Evolutionary conservation across 2,329 filamentous ascomycete species (phyloP), one percentile per base, ranked within the genome.

Genomic region (Grosmannia clavigera): DNA sequence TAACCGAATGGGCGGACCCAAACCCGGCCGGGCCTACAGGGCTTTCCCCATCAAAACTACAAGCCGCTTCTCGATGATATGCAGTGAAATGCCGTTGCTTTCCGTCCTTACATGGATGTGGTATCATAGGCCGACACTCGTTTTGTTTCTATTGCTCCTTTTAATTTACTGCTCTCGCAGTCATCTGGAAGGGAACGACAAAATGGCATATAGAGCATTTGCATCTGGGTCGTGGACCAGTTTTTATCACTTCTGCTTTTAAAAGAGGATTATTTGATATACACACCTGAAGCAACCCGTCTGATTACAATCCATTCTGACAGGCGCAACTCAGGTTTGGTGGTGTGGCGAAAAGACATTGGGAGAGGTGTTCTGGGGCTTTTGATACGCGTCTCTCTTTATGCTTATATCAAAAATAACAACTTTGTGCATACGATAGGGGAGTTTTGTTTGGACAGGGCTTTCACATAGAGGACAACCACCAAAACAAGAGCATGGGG

Each of bases 131-230:
- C 5, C 19, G 43, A 46, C 5, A 43, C 3, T n/a, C 43, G 16
- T 5, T 40, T 3, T 31, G 19, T 43, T 55, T 16, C 19, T 38
- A 55, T 16, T 55, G 35, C 27, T 55, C 22, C 43, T n/a, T 51
- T 27, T 29, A 31, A 19, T 46, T 51, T 51, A 35, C 43, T 19
- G 50, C 33, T 53, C 25, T 46, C 7, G 43, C 43, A 9, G 43
- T 46, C 43, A n/a, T 22, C 33, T 53, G 57, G 57, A 31, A 53
- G 35, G 27, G 22, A 58, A 46, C 31, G 27, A 51, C 16, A 16
- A 54, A 31, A n/a, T n/a, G 12, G 43, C 43, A 51, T 58, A 14
- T 58, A 58, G 56, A 51, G 46, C 56, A 58, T n/a, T 58, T 58
- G 56, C 56, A 51, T 58, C 52, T 46, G 40, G 55, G 27, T 31